phyloP scores from a whole-genome alignment of 495 filamentous ascomycete genomes.

The Penicillium antarcticum region DNA sequence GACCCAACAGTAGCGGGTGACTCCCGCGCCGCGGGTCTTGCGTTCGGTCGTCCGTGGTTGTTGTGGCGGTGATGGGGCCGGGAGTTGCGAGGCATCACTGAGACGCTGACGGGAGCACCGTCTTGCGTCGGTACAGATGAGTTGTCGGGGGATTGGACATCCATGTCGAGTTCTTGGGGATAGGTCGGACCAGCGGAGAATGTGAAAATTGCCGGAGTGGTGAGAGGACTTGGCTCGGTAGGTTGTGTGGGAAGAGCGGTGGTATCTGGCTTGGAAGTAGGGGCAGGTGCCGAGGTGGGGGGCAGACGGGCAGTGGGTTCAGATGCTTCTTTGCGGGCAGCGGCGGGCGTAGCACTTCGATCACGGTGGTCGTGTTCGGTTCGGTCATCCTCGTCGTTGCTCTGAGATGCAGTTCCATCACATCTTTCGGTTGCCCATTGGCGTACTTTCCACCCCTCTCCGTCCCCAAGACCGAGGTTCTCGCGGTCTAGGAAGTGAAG shows the following conservation, averaged over 20 bases:
- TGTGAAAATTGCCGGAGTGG: conserved; percentile 54
- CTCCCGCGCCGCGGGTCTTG: conserved; percentile 40
- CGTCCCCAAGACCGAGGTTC: conserved; percentile 70
- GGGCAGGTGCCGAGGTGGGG: conserved; percentile 36
- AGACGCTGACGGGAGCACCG: conserved; percentile 46
- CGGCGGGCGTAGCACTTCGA: conserved; percentile 57
- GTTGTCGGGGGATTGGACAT: conserved; percentile 52
- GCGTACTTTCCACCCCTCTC: conserved; percentile 76
- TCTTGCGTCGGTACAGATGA: conserved; percentile 28
- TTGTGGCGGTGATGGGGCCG: conserved; percentile 51
- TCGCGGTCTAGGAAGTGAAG: conserved; percentile 78
- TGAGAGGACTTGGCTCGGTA: conserved; percentile 24
- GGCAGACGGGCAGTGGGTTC: conserved; percentile 27
- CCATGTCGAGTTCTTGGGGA: conserved; percentile 62
- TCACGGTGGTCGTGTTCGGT: conserved; percentile 52
- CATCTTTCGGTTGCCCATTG: conserved; percentile 81
- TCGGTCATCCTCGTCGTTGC: conserved; percentile 69
- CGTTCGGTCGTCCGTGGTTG: conserved; percentile 36
- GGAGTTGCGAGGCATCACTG: conserved; percentile 48
- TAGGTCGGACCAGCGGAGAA: conserved; percentile 63
- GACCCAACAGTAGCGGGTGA: conserved; percentile 57
- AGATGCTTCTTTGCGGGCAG: conserved; percentile 49
- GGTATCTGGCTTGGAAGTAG: conserved; percentile 25
- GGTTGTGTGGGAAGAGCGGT: conserved; percentile 15
- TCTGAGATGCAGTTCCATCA: conserved; percentile 58